Evolutionary conservation across 2,329 filamentous ascomycete species (phyloP).

Genomic region (Tolypocladium sp.): DNA sequence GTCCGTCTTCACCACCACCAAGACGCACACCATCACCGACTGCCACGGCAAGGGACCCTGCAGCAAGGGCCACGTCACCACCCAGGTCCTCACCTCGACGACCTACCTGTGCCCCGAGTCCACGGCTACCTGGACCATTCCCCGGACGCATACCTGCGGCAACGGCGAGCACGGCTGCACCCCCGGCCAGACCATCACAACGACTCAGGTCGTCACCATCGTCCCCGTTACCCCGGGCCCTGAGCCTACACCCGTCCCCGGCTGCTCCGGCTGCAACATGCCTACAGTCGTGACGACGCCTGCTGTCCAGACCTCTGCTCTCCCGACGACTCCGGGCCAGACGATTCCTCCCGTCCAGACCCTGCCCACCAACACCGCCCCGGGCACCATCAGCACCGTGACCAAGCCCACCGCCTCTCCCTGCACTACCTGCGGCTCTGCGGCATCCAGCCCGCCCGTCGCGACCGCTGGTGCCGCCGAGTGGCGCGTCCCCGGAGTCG

Average conservation of each 20-base stretch:
- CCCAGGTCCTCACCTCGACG: conserved; percentile 14
- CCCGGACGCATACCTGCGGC: conserved; percentile 17
- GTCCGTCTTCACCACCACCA: conserved; percentile 41
- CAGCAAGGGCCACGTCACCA: conserved; percentile 10
- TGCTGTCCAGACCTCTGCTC: not conserved
- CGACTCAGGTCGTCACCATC: conserved; percentile 14
- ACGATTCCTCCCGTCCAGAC: not conserved
- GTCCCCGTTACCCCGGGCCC: conserved; percentile 13
- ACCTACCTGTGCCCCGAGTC: conserved; percentile 12
- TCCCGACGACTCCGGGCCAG: not conserved
- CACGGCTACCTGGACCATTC: conserved; percentile 18
- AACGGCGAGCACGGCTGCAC: conserved; percentile 16
- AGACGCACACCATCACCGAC: conserved; percentile 46
- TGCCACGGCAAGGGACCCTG: conserved; percentile 38
- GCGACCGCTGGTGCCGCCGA: conserved; percentile 9
- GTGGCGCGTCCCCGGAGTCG: conserved; percentile 6
- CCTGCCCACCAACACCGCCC: not conserved
- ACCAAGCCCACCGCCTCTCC: conserved; percentile 4
- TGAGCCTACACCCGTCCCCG: conserved; percentile 13
- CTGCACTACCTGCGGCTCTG: conserved; percentile 5
- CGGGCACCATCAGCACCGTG: conserved; percentile 1
- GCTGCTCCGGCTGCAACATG: conserved; percentile 7
- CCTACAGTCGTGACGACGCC: conserved; percentile 6
- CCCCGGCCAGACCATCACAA: conserved; percentile 13
- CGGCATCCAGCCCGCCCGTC: conserved; percentile 4